Conservation (phyloP, 441 rosid species). For the Erysimum cheiri region DNA sequence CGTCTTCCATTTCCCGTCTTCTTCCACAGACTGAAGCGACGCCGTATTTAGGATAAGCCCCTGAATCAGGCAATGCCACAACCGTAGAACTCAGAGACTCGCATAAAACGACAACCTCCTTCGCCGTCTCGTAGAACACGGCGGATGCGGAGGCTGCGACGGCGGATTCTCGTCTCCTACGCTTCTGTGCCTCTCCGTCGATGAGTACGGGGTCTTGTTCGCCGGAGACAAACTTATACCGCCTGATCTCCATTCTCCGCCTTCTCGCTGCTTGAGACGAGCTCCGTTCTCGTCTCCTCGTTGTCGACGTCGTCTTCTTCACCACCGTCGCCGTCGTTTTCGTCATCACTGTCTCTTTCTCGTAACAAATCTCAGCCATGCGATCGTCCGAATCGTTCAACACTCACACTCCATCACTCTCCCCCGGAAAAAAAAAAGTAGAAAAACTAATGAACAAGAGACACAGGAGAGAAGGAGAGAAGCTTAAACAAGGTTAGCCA, state of each 20-base stretch:
- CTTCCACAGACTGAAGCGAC: slow-evolving; percentile 64
- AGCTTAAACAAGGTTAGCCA: slow-evolving; percentile 37
- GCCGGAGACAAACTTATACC: slow-evolving; percentile 51
- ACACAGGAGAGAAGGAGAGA: slow-evolving; percentile 28
- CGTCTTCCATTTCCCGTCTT: slow-evolving; percentile 75
- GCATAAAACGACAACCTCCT: slow-evolving; percentile 39
- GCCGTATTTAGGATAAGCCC: slow-evolving; percentile 51
- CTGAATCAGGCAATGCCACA: slow-evolving; percentile 36
- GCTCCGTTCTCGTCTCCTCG: slow-evolving; percentile 44
- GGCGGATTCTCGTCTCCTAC: slow-evolving; percentile 13
- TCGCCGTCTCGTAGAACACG: slow-evolving; percentile 18
- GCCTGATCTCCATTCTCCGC: slow-evolving; percentile 78
- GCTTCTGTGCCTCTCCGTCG: slow-evolving; percentile 32
- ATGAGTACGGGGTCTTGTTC: slow-evolving; percentile 33
- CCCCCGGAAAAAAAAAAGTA: slow-evolving; percentile 16
- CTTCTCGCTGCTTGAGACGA: slow-evolving; percentile 62
- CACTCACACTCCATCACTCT: slow-evolving; percentile 41
- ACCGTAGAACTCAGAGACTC: slow-evolving; percentile 39
- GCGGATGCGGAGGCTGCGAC: slow-evolving; percentile 11
- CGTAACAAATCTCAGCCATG: slow-evolving; percentile 71
- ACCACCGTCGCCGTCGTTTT: slow-evolving; percentile 39
- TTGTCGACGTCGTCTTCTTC: slow-evolving; percentile 27
- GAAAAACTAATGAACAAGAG: background rate
- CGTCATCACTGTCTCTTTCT: slow-evolving; percentile 48
- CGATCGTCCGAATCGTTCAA: slow-evolving; percentile 12